A percentile compares a stretch with the other conserved stretches of the same genome.
Evolutionary conservation across 2,329 filamentous ascomycete genomes (phyloP).

Genomic region (Colletotrichum plurivorum): DNA sequence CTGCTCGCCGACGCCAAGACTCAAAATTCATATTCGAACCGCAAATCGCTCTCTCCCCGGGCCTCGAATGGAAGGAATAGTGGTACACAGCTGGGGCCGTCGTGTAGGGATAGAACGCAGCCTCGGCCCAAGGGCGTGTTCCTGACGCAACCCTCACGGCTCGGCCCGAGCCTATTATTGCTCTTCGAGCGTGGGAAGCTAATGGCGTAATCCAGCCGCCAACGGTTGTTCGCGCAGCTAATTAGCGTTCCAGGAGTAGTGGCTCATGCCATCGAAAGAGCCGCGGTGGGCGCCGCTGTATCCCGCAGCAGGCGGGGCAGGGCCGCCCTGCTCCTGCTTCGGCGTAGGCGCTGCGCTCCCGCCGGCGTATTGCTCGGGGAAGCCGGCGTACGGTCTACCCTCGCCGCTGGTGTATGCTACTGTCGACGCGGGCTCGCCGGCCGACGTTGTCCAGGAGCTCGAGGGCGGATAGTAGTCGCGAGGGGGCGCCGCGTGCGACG

Average conservation of each 20-base stretch:
- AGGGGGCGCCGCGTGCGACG: slow-evolving; percentile 46
- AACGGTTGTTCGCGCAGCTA: slow-evolving; percentile 43
- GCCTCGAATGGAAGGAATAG: slow-evolving; percentile 32
- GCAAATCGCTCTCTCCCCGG: slow-evolving; percentile 23
- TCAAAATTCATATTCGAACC: slow-evolving; percentile 26
- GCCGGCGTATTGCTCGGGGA: slow-evolving; percentile 64
- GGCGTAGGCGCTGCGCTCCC: slow-evolving; percentile 50
- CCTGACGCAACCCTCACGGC: neutral
- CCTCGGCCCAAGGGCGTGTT: slow-evolving; percentile 21
- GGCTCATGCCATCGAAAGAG: slow-evolving; percentile 65
- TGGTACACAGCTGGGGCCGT: slow-evolving; percentile 30
- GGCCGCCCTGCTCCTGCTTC: slow-evolving; percentile 48
- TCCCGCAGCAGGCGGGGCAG: slow-evolving; percentile 54
- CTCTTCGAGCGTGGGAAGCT: neutral
- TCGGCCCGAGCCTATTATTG: slow-evolving; percentile 28
- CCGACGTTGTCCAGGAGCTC: slow-evolving; percentile 66
- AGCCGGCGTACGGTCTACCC: slow-evolving; percentile 61
- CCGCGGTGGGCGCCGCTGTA: slow-evolving; percentile 57
- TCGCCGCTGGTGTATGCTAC: slow-evolving; percentile 62
- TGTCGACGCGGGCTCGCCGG: slow-evolving; percentile 61
- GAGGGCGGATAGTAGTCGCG: slow-evolving; percentile 70
- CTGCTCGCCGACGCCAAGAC: slow-evolving; percentile 15
- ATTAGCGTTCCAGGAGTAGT: slow-evolving; percentile 71
- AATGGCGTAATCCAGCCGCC: slow-evolving; percentile 25
- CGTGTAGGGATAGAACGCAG: slow-evolving; percentile 10